Evolutionary conservation across 768 basidiomycete genomes (phyloP).

Genomic region (Boletus rufocinnamomeus): DNA sequence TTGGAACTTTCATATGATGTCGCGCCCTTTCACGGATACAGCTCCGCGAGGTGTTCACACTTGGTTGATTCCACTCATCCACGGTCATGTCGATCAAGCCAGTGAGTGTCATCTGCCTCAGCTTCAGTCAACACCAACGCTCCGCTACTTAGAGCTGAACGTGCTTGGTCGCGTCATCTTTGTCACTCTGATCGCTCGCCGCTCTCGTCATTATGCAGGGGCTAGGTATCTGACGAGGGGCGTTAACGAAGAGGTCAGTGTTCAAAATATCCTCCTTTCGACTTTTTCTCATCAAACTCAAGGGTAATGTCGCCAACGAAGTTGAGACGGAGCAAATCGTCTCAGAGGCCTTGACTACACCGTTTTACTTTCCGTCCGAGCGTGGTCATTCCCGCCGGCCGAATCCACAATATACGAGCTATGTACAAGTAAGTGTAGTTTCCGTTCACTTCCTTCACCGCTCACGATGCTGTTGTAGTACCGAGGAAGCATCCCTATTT

Average conservation of each 20-base stretch:
- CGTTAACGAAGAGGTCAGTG: slow-evolving; percentile 81
- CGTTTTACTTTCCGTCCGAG: slow-evolving; percentile 73
- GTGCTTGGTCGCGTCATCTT: slow-evolving; percentile 89
- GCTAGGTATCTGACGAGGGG: slow-evolving; percentile 93
- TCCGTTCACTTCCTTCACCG: neutral
- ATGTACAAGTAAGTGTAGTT: slow-evolving; percentile 68
- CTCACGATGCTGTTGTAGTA: slow-evolving; percentile 50
- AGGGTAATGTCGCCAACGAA: slow-evolving; percentile 99
- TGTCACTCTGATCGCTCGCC: slow-evolving; percentile 90
- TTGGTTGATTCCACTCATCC: slow-evolving; percentile 91
- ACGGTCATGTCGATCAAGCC: slow-evolving; percentile 98
- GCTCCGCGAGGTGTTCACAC: slow-evolving; percentile 52
- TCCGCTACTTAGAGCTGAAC: slow-evolving; percentile 66
- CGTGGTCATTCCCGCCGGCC: slow-evolving; percentile 50
- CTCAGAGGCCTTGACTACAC: slow-evolving; percentile 83
- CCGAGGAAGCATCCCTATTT: slow-evolving; percentile 92
- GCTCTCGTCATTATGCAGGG: slow-evolving; percentile 94
- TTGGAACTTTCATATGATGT: slow-evolving; percentile 92
- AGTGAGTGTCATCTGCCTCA: slow-evolving; percentile 56
- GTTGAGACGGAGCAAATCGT: slow-evolving; percentile 99
- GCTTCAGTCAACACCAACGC: neutral
- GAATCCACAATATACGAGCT: slow-evolving; percentile 90
- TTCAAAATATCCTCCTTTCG: neutral
- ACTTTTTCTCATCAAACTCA: neutral
- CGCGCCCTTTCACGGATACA: slow-evolving; percentile 57